A percentile compares a stretch with the other conserved stretches of the same genome.
Conservation (phyloP, 441 rosid genomes). For the Pelargonium exstipulatum region DNA sequence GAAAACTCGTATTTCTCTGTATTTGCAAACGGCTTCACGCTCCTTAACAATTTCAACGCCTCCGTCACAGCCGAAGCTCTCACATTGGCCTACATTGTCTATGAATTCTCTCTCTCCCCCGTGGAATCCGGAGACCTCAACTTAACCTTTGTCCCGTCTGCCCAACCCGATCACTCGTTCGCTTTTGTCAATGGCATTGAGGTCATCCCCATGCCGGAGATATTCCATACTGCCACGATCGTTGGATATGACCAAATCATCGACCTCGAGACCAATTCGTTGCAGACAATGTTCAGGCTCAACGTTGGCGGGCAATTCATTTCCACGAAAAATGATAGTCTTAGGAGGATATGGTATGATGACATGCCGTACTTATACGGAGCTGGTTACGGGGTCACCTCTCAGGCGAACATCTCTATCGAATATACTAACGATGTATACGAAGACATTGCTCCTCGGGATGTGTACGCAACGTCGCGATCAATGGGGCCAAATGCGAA, state of each 20-base stretch:
- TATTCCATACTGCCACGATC: slow-evolving; percentile 60
- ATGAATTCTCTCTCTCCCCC: too few species aligned
- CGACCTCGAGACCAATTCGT: slow-evolving; percentile 39
- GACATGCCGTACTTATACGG: slow-evolving; percentile 78
- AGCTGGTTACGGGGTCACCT: slow-evolving; percentile 44
- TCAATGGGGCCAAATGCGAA: too few species aligned
- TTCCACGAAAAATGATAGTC: slow-evolving; percentile 70
- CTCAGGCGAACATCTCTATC: background rate
- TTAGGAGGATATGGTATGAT: slow-evolving; percentile 69
- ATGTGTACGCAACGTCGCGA: too few species aligned
- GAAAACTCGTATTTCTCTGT: slow-evolving; percentile 56
- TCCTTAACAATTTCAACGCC: slow-evolving; percentile 42
- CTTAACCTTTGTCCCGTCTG: too few species aligned
- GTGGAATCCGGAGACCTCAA: too few species aligned
- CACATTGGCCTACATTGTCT: too few species aligned
- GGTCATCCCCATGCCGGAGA: slow-evolving; percentile 72
- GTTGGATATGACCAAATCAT: slow-evolving; percentile 11
- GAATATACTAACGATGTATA: background rate
- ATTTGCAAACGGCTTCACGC: slow-evolving; percentile 44
- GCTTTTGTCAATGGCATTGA: slow-evolving; percentile 86
- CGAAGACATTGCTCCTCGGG: slow-evolving; percentile 48
- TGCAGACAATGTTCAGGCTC: slow-evolving; percentile 77
- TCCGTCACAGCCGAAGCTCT: background rate
- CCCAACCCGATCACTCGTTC: slow-evolving; percentile 34
- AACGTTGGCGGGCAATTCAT: slow-evolving; percentile 87